Conservation (phyloP, 176 grass and related monocot species). For the Musa acuminata region DNA sequence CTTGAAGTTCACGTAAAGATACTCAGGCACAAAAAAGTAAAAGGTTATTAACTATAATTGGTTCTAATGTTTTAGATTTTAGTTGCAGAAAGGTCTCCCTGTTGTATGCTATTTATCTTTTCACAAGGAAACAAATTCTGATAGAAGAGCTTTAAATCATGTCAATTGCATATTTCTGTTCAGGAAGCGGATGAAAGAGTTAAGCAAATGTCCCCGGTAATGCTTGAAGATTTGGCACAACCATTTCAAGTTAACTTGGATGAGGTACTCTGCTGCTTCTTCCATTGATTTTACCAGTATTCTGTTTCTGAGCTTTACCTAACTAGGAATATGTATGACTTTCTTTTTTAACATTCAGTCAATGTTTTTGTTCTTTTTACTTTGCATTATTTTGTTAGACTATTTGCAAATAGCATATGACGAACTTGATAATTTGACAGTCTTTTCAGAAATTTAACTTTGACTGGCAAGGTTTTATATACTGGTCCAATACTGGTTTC, state of each 20-base stretch:
- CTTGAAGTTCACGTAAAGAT: too few relatives aligned
- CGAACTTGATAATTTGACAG: too few relatives aligned
- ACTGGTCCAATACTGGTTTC: too few relatives aligned
- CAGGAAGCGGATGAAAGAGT: constrained; percentile 26
- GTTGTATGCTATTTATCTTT: neutral
- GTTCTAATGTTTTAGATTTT: neutral
- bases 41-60: too few relatives aligned
- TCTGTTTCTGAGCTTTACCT: neutral
- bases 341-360: too few relatives aligned
- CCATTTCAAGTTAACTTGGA: constrained; percentile 24
- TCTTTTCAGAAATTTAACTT: too few relatives aligned
- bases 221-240: constrained; percentile 25
- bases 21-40: too few relatives aligned
- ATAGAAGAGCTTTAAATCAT: neutral
- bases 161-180: neutral
- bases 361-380: too few relatives aligned
- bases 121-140: neutral
- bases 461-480: too few relatives aligned
- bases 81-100: neutral
- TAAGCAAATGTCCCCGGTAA: constrained; percentile 13
- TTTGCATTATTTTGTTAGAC: too few relatives aligned
- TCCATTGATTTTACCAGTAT: neutral
- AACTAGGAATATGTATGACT: too few relatives aligned
- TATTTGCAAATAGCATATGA: too few relatives aligned
- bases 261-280: constrained; percentile 10